Base-by-base conservation (phyloP, 257 asterid species). In the Scutellaria baicalensis region DNA sequence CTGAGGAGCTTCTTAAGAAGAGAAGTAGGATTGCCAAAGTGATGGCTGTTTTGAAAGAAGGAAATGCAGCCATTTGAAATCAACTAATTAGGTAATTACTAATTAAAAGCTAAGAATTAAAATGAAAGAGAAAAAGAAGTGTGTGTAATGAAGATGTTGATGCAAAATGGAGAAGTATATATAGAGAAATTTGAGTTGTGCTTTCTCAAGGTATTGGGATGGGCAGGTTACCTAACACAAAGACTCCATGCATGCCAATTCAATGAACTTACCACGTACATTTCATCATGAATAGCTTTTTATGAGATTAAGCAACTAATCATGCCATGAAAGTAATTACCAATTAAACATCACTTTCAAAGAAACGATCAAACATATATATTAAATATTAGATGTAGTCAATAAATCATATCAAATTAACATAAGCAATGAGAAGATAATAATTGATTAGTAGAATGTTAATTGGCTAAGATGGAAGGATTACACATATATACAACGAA, bases 211-310 rank as follows among this genome's bases (percentile, higher is more conserved):
- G 69, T 77, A 66, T 60, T 75, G 76, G 69, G 70, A 12, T 75
- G 74, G 79, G 83, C 86, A 79, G 95, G 84, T 84, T 79, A 88
- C 93, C 97, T 83, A 90, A 80, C 81, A 6, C 77, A 20, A 49
- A 74, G 88, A 84, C 88, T 79, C 49, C 5, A 38, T 80, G 88
- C 89, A 83, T 82, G 86, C 62, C 64, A 63, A 66, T 81, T 80
- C 63, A 78, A 43, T 77, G 9, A 69, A 40, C 0, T 59, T 75
- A 81, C 85, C 65, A 71, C 59, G 77, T 75, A 14, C 3, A 31
- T 13, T 18, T 2, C 39, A 45, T 56, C 8, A 9, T 48, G 33
- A 7, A 9, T 20, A 45, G 16, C 40, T 40, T 71, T 54, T 73
- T 23, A 35, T 5, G 38, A 56, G 50, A 23, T 39, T 63, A 27